Percentiles rank a stretch among this genome's conserved stretches.
Conservation (phyloP, 139 green algal species). For the Nannochloris sp. region DNA sequence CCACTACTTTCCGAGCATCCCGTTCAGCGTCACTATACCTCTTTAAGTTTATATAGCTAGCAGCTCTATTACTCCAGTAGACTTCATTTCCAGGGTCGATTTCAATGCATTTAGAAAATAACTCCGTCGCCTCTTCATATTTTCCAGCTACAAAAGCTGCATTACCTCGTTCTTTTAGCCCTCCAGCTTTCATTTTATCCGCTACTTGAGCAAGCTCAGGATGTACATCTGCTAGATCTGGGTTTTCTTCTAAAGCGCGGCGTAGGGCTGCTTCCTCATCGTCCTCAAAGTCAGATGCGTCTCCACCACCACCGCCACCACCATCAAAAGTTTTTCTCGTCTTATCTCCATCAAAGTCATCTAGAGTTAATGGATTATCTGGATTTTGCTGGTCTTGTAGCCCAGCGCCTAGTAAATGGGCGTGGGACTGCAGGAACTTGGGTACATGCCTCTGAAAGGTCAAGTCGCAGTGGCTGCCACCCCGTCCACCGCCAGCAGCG, state of each 20-base stretch:
- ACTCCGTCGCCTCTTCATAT: slow-evolving; percentile 45
- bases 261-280: slow-evolving; percentile 48
- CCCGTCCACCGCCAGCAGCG: slow-evolving; percentile 15
- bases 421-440: slow-evolving; percentile 71
- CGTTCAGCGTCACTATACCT: slow-evolving; percentile 40
- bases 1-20: slow-evolving; percentile 39
- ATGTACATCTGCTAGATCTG: slow-evolving; percentile 51
- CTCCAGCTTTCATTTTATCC: slow-evolving; percentile 34
- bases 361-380: background rate
- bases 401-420: slow-evolving; percentile 48
- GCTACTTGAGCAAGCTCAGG: slow-evolving; percentile 27
- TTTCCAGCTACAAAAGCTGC: slow-evolving; percentile 44
- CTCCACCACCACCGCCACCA: background rate
- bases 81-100: slow-evolving; percentile 65
- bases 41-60: slow-evolving; percentile 39
- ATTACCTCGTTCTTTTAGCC: slow-evolving; percentile 70
- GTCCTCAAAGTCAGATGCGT: slow-evolving; percentile 24
- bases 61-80: slow-evolving; percentile 75
- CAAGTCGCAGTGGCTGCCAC: slow-evolving; percentile 29
- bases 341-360: background rate
- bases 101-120: slow-evolving; percentile 69
- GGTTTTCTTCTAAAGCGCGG: slow-evolving; percentile 65
- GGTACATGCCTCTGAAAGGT: slow-evolving; percentile 48
- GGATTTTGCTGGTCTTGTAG: slow-evolving; percentile 12
- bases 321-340: background rate